phyloP scores from a whole-genome alignment of 179 eudicot species.

The Actinidia arguta region DNA sequence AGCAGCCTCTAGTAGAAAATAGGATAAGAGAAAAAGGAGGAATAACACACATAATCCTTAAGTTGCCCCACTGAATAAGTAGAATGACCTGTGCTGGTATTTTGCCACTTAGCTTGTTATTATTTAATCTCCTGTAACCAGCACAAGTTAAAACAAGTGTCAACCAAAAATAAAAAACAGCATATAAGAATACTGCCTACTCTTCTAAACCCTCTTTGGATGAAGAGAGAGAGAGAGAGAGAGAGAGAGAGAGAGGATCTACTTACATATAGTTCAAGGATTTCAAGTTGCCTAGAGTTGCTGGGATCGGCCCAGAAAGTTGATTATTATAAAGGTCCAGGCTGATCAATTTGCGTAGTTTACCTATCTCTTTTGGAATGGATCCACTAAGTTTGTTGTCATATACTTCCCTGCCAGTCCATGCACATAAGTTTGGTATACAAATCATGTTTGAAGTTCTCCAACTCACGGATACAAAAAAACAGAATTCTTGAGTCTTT shows the following conservation, averaged over 20 bases:
- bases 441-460: neutral
- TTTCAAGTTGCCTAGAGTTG: slow-evolving; percentile 33
- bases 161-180: neutral
- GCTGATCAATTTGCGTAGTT: slow-evolving; percentile 26
- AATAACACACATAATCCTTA: slow-evolving; percentile 34
- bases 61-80: slow-evolving; percentile 31
- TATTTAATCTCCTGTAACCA: slow-evolving; percentile 32
- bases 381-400: slow-evolving; percentile 33
- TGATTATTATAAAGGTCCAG: slow-evolving; percentile 34
- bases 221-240: neutral
- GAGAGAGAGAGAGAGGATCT: neutral
- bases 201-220: neutral
- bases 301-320: slow-evolving; percentile 35
- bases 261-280: slow-evolving; percentile 33
- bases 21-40: neutral
- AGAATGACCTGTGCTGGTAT: slow-evolving; percentile 36
- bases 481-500: neutral
- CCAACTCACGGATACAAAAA: neutral
- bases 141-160: neutral
- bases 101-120: slow-evolving; percentile 35
- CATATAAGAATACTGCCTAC: neutral
- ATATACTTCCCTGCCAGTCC: slow-evolving; percentile 32
- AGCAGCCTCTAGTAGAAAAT: no score
- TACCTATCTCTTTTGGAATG: slow-evolving; percentile 37
- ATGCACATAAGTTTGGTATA: neutral